These are phyloP conservation scores for Scheffersomyces insectosa DNA, from an alignment of 1,139 yeast species.

Conservation along the genomic window DNA sequence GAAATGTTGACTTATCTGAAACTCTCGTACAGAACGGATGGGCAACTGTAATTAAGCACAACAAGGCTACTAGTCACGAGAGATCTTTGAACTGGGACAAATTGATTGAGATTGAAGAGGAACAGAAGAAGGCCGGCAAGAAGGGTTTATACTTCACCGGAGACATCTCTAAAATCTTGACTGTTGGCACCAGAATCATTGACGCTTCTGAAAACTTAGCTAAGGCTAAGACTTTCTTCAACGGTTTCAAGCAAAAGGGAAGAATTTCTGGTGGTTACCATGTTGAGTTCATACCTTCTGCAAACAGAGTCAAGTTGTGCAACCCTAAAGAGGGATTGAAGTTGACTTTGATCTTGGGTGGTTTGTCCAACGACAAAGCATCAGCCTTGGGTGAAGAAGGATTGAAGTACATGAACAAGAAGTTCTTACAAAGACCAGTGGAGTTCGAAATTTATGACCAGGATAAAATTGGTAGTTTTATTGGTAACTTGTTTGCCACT, in stretches of 20 bases:
- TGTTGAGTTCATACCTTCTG: slow-evolving; percentile 71
- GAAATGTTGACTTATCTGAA: slow-evolving; percentile 60
- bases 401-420: slow-evolving; percentile 52
- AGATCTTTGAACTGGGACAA: slow-evolving; percentile 79
- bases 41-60: slow-evolving; percentile 79
- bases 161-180: slow-evolving; percentile 50
- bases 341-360: slow-evolving; percentile 74
- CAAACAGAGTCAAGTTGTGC: slow-evolving; percentile 64
- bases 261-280: slow-evolving; percentile 58
- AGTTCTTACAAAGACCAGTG: slow-evolving; percentile 71
- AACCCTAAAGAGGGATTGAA: slow-evolving; percentile 74
- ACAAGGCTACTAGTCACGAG: slow-evolving; percentile 67
- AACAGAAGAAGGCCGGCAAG: slow-evolving; percentile 53
- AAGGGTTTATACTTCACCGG: slow-evolving; percentile 53
- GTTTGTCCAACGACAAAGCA: slow-evolving; percentile 55
- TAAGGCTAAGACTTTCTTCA: slow-evolving; percentile 73
- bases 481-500: slow-evolving; percentile 65
- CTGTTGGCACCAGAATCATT: slow-evolving; percentile 60
- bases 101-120: slow-evolving; percentile 67
- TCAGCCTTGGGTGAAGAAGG: slow-evolving; percentile 54
- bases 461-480: slow-evolving; percentile 80
- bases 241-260: slow-evolving; percentile 67
- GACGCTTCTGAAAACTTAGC: slow-evolving; percentile 78
- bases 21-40: slow-evolving; percentile 62
- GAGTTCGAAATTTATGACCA: slow-evolving; percentile 66